Evolutionary conservation across 352 stramenopile species (phyloP).

Genomic region (Phytophthora ramorum): DNA sequence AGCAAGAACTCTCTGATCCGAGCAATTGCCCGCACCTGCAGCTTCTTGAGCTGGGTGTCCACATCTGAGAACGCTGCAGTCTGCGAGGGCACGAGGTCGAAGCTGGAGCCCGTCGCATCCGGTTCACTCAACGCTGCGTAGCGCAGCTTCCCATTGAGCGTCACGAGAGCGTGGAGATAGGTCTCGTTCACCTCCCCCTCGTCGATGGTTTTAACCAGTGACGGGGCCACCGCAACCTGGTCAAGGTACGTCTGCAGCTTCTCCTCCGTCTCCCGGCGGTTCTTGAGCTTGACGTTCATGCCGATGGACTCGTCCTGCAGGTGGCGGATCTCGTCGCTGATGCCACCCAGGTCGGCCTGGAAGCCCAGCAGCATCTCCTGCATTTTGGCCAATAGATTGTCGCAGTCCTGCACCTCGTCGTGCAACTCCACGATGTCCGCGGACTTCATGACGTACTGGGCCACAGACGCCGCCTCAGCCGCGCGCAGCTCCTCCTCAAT

Average conservation of each 20-base stretch:
- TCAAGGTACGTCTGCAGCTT: conserved; percentile 95
- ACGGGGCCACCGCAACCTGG: conserved; percentile 95
- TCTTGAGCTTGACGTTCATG: conserved; percentile 95
- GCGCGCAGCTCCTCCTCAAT: conserved; percentile 90
- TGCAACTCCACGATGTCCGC: conserved; percentile 93
- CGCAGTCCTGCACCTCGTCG: conserved; percentile 96
- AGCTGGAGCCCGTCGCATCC: conserved; percentile 70
- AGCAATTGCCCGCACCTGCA: conserved; percentile 76
- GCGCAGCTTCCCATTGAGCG: conserved; percentile 93
- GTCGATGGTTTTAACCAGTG: conserved; percentile 93
- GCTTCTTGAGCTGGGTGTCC: conserved; percentile 91
- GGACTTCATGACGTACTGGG: conserved; percentile 89
- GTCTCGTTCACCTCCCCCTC: conserved; percentile 94
- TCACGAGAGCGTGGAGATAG: conserved; percentile 94
- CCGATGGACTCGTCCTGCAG: conserved; percentile 96
- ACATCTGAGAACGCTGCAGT: conserved; percentile 95
- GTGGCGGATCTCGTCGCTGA: conserved; percentile 97
- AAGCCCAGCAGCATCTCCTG: conserved; percentile 99
- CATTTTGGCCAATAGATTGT: conserved; percentile 96
- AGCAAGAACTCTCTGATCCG: conserved; percentile 95
- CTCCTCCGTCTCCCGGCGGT: conserved; percentile 94
- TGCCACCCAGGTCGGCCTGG: conserved; percentile 97
- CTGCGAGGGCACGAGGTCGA: conserved; percentile 88
- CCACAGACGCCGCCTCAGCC: conserved; percentile 85
- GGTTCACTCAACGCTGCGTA: conserved; percentile 82